Percentiles rank a stretch among this genome's conserved stretches.
Evolutionary conservation across 495 filamentous ascomycete species (phyloP).

Genomic region (Amniculicola lignicola): DNA sequence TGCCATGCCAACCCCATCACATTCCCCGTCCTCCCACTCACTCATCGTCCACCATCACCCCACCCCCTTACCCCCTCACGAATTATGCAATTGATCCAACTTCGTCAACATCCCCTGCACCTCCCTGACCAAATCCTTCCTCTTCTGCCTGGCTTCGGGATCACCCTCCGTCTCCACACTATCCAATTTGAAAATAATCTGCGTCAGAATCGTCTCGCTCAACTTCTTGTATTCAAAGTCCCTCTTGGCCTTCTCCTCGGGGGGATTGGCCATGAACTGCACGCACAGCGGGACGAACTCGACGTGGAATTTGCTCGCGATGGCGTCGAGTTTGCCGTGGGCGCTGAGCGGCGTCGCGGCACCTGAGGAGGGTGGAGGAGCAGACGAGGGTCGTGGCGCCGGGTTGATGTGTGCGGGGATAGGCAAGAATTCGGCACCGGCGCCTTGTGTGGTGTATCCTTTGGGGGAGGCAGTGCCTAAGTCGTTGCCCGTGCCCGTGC

Average conservation of each 20-base stretch:
- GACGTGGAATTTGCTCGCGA: constrained; percentile 64
- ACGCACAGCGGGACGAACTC: constrained; percentile 64
- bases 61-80: not conserved
- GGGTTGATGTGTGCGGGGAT: constrained; percentile 41
- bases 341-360: constrained; percentile 49
- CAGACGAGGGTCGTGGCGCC: constrained; percentile 43
- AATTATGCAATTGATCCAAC: constrained; percentile 20
- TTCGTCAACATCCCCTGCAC: constrained; percentile 30
- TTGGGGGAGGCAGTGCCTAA: constrained; percentile 35
- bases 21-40: not conserved
- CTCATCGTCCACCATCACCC: not conserved
- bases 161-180: constrained; percentile 31
- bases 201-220: constrained; percentile 76
- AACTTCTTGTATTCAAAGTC: constrained; percentile 76
- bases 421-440: constrained; percentile 21
- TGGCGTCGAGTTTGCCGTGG: constrained; percentile 67
- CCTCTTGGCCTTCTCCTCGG: constrained; percentile 65
- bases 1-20: not conserved
- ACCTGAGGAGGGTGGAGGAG: constrained; percentile 16
- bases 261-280: constrained; percentile 62
- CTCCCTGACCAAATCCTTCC: constrained; percentile 34
- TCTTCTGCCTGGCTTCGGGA: constrained; percentile 21
- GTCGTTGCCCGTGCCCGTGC: constrained; percentile 19
- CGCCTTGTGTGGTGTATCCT: constrained; percentile 17
- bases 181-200: constrained; percentile 64